These are phyloP conservation scores for Colletotrichum camelliae DNA, from an alignment of 2,329 filamentous ascomycete genomes.

Conservation along the genomic window DNA sequence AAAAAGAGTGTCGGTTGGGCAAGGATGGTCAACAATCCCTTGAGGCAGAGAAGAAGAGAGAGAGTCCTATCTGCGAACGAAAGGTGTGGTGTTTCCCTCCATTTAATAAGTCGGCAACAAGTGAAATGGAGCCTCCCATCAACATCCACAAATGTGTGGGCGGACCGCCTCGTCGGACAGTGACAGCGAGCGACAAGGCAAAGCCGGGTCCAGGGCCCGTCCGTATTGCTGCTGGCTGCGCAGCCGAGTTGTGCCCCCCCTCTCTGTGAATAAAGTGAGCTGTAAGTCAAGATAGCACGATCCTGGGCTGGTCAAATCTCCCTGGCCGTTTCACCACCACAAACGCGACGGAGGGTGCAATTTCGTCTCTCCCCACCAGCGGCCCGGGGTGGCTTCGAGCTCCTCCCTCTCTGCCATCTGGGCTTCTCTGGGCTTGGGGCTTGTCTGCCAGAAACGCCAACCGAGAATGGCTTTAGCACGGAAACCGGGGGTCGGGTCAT, in stretches of 20 bases:
- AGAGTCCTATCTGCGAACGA: background rate
- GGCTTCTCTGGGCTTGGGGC: background rate
- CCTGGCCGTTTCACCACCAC: slow-evolving; percentile 20
- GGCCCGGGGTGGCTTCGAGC: background rate
- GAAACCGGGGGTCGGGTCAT: background rate
- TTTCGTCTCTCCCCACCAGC: slow-evolving; percentile 12
- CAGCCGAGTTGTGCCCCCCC: background rate
- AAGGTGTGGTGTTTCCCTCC: slow-evolving; percentile 1
- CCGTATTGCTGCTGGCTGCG: background rate
- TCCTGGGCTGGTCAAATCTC: slow-evolving; percentile 19
- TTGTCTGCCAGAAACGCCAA: background rate
- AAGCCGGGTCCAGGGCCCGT: background rate
- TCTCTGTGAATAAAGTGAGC: background rate
- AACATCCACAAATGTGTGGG: background rate
- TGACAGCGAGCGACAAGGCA: background rate
- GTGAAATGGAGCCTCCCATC: background rate
- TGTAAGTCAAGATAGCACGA: slow-evolving; percentile 6
- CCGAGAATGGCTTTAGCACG: background rate
- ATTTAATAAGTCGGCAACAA: slow-evolving; percentile 1
- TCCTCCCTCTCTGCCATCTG: background rate
- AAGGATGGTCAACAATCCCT: slow-evolving; percentile 23
- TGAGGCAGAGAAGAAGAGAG: slow-evolving; percentile 3
- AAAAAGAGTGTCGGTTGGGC: slow-evolving; percentile 16
- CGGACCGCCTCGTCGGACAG: background rate
- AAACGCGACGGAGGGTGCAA: slow-evolving; percentile 16